These are phyloP conservation scores for Sophora flavescens DNA, from an alignment of 306 rosid genomes.

Conservation along the genomic window DNA sequence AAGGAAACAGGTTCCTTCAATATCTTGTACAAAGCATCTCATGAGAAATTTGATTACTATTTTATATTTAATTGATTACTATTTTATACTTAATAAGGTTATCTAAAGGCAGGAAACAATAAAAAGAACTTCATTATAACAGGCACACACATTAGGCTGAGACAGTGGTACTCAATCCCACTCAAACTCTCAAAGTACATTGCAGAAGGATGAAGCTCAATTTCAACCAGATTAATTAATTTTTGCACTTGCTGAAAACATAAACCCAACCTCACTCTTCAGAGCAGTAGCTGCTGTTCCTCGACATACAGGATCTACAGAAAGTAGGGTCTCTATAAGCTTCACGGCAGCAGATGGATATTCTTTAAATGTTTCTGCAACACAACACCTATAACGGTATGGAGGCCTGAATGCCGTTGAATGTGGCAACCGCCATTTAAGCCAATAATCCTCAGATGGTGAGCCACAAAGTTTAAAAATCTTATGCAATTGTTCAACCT, in stretches of 20 bases:
- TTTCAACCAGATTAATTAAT: slow-evolving; percentile 31
- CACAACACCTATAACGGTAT: slow-evolving; percentile 76
- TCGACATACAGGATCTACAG: slow-evolving; percentile 76
- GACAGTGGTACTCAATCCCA: slow-evolving; percentile 22
- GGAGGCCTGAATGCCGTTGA: slow-evolving; percentile 80
- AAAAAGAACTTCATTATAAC: slow-evolving; percentile 20
- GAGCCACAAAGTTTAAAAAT: slow-evolving; percentile 98
- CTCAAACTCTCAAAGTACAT: slow-evolving; percentile 6
- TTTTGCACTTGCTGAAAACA: slow-evolving; percentile 17
- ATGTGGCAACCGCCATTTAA: slow-evolving; percentile 62
- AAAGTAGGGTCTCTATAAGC: slow-evolving; percentile 84
- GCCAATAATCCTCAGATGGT: slow-evolving; percentile 91
- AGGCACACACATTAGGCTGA: slow-evolving; percentile 23
- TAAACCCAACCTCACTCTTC: slow-evolving; percentile 69
- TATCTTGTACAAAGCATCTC: slow-evolving; percentile 29
- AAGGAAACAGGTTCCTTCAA: slow-evolving; percentile 28
- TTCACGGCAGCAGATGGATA: slow-evolving; percentile 64
- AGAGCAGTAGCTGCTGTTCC: slow-evolving; percentile 86
- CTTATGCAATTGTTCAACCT: slow-evolving; percentile 97
- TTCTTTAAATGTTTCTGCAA: slow-evolving; percentile 79
- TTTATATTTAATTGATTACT: slow-evolving; percentile 29
- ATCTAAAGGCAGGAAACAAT: neutral
- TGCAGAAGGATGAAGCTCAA: slow-evolving; percentile 7
- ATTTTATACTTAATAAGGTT: slow-evolving; percentile 22
- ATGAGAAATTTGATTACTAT: slow-evolving; percentile 23